Evolutionary conservation across 805 yeast species (phyloP), one percentile per base, ranked within the genome.

Genomic region (Saccharomycopsis microspora): DNA sequence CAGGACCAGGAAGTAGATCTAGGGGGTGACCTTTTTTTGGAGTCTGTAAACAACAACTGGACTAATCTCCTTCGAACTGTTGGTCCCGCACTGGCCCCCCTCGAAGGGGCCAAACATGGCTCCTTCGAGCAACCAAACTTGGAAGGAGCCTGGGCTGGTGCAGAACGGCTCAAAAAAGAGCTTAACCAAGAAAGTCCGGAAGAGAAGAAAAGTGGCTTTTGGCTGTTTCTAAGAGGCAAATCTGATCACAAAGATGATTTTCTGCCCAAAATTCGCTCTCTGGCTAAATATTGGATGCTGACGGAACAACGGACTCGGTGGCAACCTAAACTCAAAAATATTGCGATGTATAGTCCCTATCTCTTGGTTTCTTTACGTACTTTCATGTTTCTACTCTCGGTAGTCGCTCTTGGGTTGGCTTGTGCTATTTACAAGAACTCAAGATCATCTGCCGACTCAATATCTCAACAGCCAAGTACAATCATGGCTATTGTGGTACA

Each of bases 401-500:
- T 76, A 0, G 64, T 80, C 35, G 86, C 96, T 0, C 69, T 90
- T 54, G 93, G 79, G 0, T 60, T 90, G 30, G 88, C 97, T 0
- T 64, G 71, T 4, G 63, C 80, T 42, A 77, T 86, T 46, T 77
- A 70, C 59, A 56, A 58, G 35, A 42, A 45, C 32, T 44, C 49
- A 10, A 47, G 48, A 32, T 32, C 52, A 5, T 29, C 49, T 6
- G 53, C 54, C 6, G 41, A 53, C 1, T 5, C 5, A 8, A 51
- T 53, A 3, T 68, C 73, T 5, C 95, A 85, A 59, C 88, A 85
- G 58, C 83, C 98, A 11, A 82, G 95, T 56, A 85, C 97, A 0
- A 80, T 89, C 41, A 87, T 93, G 95, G 93, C 97, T 3, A 74
- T 93, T 2, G 79, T 79, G 45, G 95, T 90, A 3, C 90, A 88